A percentile compares a stretch with the other conserved stretches of the same genome.
Conservation (phyloP, 176 grass and related monocot species). For the Metroxylon sagu region DNA sequence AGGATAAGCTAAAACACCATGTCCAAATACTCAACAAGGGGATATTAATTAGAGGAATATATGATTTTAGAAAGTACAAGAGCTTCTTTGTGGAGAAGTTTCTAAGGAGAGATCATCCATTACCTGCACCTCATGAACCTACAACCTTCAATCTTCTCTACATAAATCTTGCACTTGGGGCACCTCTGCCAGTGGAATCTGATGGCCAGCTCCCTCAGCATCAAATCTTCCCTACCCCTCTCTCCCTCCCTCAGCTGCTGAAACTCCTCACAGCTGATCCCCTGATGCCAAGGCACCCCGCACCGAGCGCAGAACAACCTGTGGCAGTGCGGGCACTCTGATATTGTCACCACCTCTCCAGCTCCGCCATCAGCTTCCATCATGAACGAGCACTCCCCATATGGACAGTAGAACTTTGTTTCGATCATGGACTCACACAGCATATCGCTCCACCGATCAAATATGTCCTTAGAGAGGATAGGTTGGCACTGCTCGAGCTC, state of each 20-base stretch:
- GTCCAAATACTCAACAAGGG: no score
- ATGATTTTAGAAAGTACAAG: no score
- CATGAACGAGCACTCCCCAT: not conserved
- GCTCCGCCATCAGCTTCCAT: not conserved
- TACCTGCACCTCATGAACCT: conserved; percentile 71
- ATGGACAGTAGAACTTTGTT: conserved; percentile 9
- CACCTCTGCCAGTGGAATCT: conserved; percentile 71
- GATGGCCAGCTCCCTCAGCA: conserved; percentile 43
- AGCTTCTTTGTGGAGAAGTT: no score
- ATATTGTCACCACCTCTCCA: not conserved
- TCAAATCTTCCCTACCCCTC: conserved; percentile 32
- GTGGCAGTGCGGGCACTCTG: conserved; percentile 2
- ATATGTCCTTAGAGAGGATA: not conserved
- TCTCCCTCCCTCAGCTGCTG: conserved; percentile 37
- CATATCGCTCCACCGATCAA: not conserved
- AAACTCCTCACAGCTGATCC: conserved; percentile 34
- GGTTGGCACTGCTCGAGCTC: not conserved
- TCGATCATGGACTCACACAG: not conserved
- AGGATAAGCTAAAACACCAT: no score
- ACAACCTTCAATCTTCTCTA: conserved; percentile 59
- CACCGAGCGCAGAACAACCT: conserved; percentile 50
- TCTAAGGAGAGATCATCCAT: no score
- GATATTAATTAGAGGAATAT: no score
- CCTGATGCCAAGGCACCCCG: conserved; percentile 65
- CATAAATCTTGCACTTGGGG: conserved; percentile 67